Percentiles rank a stretch among this genome's conserved stretches.
Evolutionary conservation across 2,329 filamentous ascomycete species (phyloP).

Genomic region (Nemania bipapillata): DNA sequence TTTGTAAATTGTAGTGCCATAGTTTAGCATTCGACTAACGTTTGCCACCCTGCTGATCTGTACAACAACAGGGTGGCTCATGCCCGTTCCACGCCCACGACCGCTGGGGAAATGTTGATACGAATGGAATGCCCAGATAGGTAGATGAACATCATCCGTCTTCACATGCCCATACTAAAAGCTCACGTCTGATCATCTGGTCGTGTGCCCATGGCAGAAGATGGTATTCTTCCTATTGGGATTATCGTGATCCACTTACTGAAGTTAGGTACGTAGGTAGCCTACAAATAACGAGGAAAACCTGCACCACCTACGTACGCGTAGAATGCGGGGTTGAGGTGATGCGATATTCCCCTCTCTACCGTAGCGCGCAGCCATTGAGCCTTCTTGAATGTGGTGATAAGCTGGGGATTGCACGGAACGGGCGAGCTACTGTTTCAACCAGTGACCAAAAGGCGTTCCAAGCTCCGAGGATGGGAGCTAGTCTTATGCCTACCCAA

Average conservation of each 20-base stretch:
- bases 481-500: neutral
- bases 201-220: conserved; percentile 16
- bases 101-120: conserved; percentile 1
- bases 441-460: neutral
- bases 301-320: neutral
- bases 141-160: neutral
- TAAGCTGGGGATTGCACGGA: conserved; percentile 15
- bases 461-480: neutral
- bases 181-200: neutral
- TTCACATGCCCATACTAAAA: neutral
- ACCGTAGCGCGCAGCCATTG: conserved; percentile 6
- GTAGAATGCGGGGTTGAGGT: conserved; percentile 21
- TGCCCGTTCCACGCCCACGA: neutral
- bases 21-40: neutral
- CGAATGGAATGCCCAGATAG: neutral
- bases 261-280: neutral
- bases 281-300: neutral
- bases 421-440: conserved; percentile 15
- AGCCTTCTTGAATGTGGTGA: conserved; percentile 1
- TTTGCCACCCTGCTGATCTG: conserved; percentile 11
- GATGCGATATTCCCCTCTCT: neutral
- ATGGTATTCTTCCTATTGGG: conserved; percentile 5
- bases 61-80: conserved; percentile 3
- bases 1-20: conserved; percentile 3
- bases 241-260: conserved; percentile 10